Evolutionary conservation across 2,329 filamentous ascomycete species (phyloP).

Genomic region (Golovinomyces cichoracearum): DNA sequence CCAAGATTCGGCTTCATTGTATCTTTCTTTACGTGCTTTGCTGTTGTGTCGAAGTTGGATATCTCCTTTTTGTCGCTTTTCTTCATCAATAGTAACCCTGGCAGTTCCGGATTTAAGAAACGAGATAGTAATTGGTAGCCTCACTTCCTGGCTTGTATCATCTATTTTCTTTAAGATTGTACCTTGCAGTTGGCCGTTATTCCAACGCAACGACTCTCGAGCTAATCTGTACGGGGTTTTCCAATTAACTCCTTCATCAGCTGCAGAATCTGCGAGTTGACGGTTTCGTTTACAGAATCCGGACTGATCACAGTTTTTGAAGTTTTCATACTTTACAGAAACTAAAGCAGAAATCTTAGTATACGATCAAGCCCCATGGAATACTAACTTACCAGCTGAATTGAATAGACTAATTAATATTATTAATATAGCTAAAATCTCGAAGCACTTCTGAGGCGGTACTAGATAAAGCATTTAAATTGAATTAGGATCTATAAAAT

Average conservation of each 20-base stretch:
- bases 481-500: no score
- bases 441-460: no score
- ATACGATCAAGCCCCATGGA: background rate
- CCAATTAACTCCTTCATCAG: slow-evolving; percentile 40
- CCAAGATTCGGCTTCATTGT: slow-evolving; percentile 76
- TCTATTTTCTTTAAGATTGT: slow-evolving; percentile 57
- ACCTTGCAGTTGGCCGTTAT: slow-evolving; percentile 55
- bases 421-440: background rate
- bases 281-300: slow-evolving; percentile 95
- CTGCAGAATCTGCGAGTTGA: slow-evolving; percentile 56
- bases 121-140: slow-evolving; percentile 58
- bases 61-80: slow-evolving; percentile 65
- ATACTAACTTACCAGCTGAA: background rate
- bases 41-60: slow-evolving; percentile 72
- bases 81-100: slow-evolving; percentile 72
- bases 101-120: slow-evolving; percentile 78
- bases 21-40: slow-evolving; percentile 65
- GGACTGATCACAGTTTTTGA: slow-evolving; percentile 87
- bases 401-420: background rate
- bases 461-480: no score
- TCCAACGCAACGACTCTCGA: slow-evolving; percentile 45
- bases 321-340: slow-evolving; percentile 81
- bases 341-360: slow-evolving; percentile 21
- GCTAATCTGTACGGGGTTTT: slow-evolving; percentile 56
- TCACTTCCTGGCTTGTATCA: slow-evolving; percentile 38